These are phyloP conservation scores for Lactifluus volemus DNA, from an alignment of 768 basidiomycete species.

Conservation along the genomic window DNA sequence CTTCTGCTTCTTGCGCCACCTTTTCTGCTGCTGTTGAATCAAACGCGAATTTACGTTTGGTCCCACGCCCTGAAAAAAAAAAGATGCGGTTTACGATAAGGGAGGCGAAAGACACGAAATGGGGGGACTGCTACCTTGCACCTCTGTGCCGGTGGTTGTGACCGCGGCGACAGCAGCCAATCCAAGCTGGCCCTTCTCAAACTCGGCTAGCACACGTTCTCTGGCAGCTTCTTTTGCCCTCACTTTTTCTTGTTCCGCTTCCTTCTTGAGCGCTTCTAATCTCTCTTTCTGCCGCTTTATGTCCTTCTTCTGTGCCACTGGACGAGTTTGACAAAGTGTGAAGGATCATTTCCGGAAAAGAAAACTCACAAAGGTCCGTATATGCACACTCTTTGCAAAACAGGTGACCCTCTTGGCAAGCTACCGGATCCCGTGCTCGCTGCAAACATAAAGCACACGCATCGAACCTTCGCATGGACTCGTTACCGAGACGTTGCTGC, in stretches of 20 bases:
- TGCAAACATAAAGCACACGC: conserved; percentile 86
- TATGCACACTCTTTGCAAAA: conserved; percentile 96
- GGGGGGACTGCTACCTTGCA: conserved; percentile 30
- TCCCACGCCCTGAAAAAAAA: conserved; percentile 38
- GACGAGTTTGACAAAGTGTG: neutral
- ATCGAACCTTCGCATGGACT: conserved; percentile 89
- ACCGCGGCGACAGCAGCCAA: conserved; percentile 41
- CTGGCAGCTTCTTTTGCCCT: conserved; percentile 65
- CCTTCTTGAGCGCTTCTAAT: conserved; percentile 62
- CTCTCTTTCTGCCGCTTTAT: conserved; percentile 86
- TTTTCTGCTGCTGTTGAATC: conserved; percentile 62
- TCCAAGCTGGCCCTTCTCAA: conserved; percentile 78
- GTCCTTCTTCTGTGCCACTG: conserved; percentile 84
- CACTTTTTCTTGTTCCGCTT: conserved; percentile 74
- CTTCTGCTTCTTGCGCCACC: conserved; percentile 76
- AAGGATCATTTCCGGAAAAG: neutral
- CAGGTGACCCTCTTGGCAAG: conserved; percentile 79
- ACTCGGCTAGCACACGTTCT: conserved; percentile 83
- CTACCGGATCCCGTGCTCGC: conserved; percentile 72
- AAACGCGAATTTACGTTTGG: conserved; percentile 83
- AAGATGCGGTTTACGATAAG: neutral
- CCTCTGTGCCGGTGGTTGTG: conserved; percentile 33
- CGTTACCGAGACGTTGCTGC: conserved; percentile 79
- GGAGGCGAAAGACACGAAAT: neutral
- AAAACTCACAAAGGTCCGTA: conserved; percentile 63